Evolutionary conservation across 106 monocot species (phyloP), one percentile per base, ranked within the genome.

Genomic region (Allium sativum): DNA sequence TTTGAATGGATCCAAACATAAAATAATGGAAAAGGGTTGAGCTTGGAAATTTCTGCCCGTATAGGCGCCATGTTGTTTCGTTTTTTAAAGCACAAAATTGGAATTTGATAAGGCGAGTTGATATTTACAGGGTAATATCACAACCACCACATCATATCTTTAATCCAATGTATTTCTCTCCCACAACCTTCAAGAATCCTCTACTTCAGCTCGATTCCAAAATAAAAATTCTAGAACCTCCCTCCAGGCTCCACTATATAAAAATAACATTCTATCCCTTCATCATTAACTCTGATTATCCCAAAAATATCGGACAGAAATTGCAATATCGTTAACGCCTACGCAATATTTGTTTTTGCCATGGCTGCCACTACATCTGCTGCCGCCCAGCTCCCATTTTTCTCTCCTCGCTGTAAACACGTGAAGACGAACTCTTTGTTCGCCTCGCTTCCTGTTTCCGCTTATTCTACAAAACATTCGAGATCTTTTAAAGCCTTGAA

Each of bases 321-420:
- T 31, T 31, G n/a, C n/a, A n/a, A n/a, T n/a, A n/a, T 5, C 5
- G 31, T 31, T 31, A 31, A 31, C 31, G 1, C 31, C 31, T 31
- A 31, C 31, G 31, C 31, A 2, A 31, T 31, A 31, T 31, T 31
- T 31, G 5, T 31, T 16, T 48, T 64, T 48, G 65, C 19, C 44
- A 79, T 75, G 74, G 66, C 76, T 14, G 40, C 59, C 47, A 53
- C 65, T 42, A 47, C 65, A 40, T 44, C 65, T 61, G 46, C 64
- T 14, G 9, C 68, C 21, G 47, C 56, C n/a, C 52, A 72, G 52
- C 53, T 53, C 45, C 72, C 59, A 13, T 19, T 62, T 56, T 65
- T 58, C 0, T 48, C 51, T 4, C 59, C 57, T 44, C 71, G 18
- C 14, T 21, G 10, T 19, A n/a, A 17, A 14, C 0, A 45, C 47